Percentiles rank a stretch among this genome's conserved stretches.
Evolutionary conservation across 2,329 filamentous ascomycete species (phyloP).

Genomic region (Stemphylium vesicarium): DNA sequence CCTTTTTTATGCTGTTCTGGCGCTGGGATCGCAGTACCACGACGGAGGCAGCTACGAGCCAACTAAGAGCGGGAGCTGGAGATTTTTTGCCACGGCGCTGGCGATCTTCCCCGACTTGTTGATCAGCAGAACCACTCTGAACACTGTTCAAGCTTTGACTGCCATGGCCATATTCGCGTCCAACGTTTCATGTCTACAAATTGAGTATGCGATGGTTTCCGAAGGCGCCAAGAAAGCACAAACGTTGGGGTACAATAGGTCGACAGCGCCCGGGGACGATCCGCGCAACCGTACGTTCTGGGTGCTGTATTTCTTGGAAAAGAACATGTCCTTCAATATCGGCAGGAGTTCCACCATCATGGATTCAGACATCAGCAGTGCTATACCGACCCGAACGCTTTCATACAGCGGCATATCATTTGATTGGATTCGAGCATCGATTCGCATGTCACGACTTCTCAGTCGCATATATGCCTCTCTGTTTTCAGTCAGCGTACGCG

Average conservation of each 20-base stretch:
- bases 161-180: too few species aligned
- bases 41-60: too few species aligned
- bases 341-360: slow-evolving; percentile 45
- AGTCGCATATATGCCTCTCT: neutral
- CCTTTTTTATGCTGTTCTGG: too few species aligned
- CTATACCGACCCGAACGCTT: slow-evolving; percentile 21
- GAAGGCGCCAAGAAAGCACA: slow-evolving; percentile 41
- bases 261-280: slow-evolving; percentile 16
- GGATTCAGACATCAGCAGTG: too few species aligned
- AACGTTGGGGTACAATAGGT: slow-evolving; percentile 40
- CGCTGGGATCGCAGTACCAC: too few species aligned
- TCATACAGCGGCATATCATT: slow-evolving; percentile 9
- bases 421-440: neutral
- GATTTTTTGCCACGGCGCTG: too few species aligned
- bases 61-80: too few species aligned
- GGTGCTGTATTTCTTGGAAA: slow-evolving; percentile 52
- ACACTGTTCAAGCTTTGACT: too few species aligned
- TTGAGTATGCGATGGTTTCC: too few species aligned
- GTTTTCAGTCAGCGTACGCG: neutral
- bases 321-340: slow-evolving; percentile 41
- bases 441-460: neutral
- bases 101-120: too few species aligned
- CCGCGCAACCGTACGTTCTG: slow-evolving; percentile 46
- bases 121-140: too few species aligned
- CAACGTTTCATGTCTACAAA: too few species aligned